phyloP scores from a whole-genome alignment of 257 asterid genomes.

The Solanum chmielewskii region DNA sequence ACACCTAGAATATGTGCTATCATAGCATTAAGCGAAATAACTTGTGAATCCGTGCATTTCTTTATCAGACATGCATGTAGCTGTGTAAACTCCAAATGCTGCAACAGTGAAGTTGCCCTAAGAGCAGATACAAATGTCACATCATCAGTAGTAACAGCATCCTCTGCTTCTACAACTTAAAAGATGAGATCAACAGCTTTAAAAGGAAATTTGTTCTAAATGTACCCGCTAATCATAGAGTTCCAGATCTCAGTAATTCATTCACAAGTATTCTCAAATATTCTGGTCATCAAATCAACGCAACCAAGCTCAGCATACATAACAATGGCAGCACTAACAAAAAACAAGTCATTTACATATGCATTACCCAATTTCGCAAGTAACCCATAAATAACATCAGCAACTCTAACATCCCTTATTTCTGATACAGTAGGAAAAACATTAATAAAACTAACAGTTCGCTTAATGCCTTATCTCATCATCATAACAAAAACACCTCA shows the following conservation, averaged over 20 bases:
- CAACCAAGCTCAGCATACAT: conserved; percentile 61
- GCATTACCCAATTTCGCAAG: conserved; percentile 35
- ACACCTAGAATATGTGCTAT: too few species aligned
- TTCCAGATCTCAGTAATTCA: conserved; percentile 69
- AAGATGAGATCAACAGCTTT: conserved; percentile 43
- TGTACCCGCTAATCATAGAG: conserved; percentile 52
- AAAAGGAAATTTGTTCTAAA: conserved; percentile 34
- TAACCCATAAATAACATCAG: conserved; percentile 35
- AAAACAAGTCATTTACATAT: conserved; percentile 40
- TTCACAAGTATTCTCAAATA: conserved; percentile 43
- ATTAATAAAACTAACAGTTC: conserved; percentile 54
- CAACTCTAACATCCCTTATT: too few species aligned
- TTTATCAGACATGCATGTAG: conserved; percentile 49
- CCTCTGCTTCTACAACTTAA: conserved; percentile 29
- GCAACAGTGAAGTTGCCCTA: conserved; percentile 56
- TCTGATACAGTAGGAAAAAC: conserved; percentile 28
- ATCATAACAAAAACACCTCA: conserved; percentile 42
- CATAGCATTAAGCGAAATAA: too few species aligned
- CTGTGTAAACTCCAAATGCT: conserved; percentile 32
- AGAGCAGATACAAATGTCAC: conserved; percentile 55
- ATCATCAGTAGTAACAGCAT: conserved; percentile 30
- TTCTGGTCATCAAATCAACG: conserved; percentile 30
- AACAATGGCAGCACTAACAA: conserved; percentile 63
- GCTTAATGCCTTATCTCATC: conserved; percentile 41
- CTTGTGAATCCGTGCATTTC: too few species aligned